These are phyloP conservation scores for Liquidambar formosana DNA, from an alignment of 164 flowering plant genomes.

Conservation along the genomic window DNA sequence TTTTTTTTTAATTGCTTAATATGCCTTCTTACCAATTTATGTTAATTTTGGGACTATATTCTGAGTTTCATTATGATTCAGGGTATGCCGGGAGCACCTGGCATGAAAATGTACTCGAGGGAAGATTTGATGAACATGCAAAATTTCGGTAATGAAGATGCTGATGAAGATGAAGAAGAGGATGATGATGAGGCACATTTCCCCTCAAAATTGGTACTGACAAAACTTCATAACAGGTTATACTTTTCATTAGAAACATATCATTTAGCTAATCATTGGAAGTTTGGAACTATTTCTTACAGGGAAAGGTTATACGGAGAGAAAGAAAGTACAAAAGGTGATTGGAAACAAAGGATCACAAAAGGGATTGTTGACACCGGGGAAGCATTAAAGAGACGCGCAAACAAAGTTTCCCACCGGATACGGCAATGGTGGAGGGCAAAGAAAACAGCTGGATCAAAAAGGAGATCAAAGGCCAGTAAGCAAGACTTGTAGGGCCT, in stretches of 20 bases:
- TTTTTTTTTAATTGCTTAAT: background rate
- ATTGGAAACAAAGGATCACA: conserved; percentile 61
- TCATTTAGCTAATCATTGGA: background rate
- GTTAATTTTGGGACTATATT: background rate
- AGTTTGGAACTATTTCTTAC: conserved; percentile 2
- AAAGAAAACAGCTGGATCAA: conserved; percentile 27
- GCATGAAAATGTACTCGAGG: conserved; percentile 92
- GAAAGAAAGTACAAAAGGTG: conserved; percentile 43
- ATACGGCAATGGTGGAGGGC: conserved; percentile 68
- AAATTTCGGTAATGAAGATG: conserved; percentile 64
- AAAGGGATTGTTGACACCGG: conserved; percentile 39
- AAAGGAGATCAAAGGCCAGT: conserved; percentile 38
- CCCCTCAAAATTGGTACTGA: conserved; percentile 67
- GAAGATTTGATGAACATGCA: conserved; percentile 79
- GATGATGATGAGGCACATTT: conserved; percentile 52
- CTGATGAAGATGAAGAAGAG: conserved; percentile 73
- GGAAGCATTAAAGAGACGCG: conserved; percentile 46
- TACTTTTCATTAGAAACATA: background rate
- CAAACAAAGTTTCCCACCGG: conserved; percentile 42
- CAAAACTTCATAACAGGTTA: background rate
- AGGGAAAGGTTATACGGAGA: conserved; percentile 69
- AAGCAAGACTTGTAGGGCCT: conserved; percentile 58
- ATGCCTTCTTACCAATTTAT: background rate
- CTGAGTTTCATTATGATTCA: conserved; percentile 20
- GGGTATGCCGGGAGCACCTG: conserved; percentile 98